Percentiles rank a stretch among this genome's conserved stretches.
These are phyloP conservation scores for Aureobasidium subglaciale DNA, from an alignment of 2,329 filamentous ascomycete genomes.

Conservation along the genomic window DNA sequence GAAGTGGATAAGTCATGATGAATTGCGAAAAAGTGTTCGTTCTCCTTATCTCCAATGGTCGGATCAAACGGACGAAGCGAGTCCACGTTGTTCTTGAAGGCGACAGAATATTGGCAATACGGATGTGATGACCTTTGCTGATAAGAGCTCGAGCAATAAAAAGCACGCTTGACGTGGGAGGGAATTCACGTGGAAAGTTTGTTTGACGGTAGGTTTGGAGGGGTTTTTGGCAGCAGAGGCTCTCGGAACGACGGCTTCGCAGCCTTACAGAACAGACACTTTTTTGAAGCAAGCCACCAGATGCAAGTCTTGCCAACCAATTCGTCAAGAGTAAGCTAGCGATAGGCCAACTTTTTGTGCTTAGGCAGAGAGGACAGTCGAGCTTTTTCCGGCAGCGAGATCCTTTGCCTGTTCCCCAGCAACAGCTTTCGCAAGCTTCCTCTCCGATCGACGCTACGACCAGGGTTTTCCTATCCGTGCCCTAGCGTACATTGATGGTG, in stretches of 20 bases:
- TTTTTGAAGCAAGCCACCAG: too few relatives aligned
- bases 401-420: not conserved
- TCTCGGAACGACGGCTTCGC: not conserved
- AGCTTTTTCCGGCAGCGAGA: not conserved
- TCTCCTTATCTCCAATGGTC: not conserved
- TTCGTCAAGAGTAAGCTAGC: not conserved
- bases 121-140: not conserved
- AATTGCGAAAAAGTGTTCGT: not conserved
- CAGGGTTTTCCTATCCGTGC: too few relatives aligned
- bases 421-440: not conserved
- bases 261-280: too few relatives aligned
- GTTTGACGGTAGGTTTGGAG: too few relatives aligned
- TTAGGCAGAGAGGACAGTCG: not conserved
- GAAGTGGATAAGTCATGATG: conserved; percentile 6
- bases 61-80: not conserved
- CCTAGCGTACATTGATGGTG: too few relatives aligned
- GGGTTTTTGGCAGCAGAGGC: too few relatives aligned
- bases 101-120: not conserved
- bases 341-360: not conserved
- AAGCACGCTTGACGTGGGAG: not conserved
- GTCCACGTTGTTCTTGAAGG: not conserved
- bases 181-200: not conserved
- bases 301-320: not conserved
- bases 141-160: not conserved
- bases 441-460: not conserved